These are phyloP conservation scores for Blastocystis hominis DNA, from an alignment of 352 stramenopile species.

Conservation along the genomic window DNA sequence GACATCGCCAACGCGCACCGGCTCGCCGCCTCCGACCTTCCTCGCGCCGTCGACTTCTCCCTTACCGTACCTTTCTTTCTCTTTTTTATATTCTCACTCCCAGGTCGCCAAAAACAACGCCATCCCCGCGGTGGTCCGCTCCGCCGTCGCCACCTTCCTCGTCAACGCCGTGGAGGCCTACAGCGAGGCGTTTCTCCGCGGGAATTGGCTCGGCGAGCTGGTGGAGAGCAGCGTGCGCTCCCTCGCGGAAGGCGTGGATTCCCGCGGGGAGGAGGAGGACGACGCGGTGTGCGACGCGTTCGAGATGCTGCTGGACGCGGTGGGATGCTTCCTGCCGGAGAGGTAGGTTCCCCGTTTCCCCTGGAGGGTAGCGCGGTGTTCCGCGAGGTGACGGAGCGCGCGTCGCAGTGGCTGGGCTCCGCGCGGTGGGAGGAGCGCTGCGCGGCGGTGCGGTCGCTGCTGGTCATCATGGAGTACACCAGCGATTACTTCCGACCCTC, in stretches of 20 bases:
- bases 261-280: not conserved
- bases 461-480: conserved; percentile 56
- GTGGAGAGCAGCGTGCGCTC: not conserved
- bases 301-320: conserved; percentile 28
- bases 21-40: not conserved
- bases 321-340: not conserved
- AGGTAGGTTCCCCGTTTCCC: not conserved
- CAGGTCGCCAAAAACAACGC: not conserved
- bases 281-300: not conserved
- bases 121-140: not conserved
- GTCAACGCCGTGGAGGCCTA: not conserved
- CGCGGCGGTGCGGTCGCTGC: not conserved
- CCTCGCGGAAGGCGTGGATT: not conserved
- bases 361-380: not conserved
- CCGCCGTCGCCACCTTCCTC: not conserved
- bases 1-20: not conserved
- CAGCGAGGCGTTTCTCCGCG: not conserved
- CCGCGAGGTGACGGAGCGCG: not conserved
- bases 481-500: conserved; percentile 1
- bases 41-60: not conserved
- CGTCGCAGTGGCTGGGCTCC: not conserved
- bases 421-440: not conserved
- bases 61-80: not conserved
- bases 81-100: not conserved
- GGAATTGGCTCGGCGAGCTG: not conserved